Percentiles rank a stretch among this genome's conserved stretches.
phyloP scores from a whole-genome alignment of 164 flowering plant species.

The Echeveria elegans region DNA sequence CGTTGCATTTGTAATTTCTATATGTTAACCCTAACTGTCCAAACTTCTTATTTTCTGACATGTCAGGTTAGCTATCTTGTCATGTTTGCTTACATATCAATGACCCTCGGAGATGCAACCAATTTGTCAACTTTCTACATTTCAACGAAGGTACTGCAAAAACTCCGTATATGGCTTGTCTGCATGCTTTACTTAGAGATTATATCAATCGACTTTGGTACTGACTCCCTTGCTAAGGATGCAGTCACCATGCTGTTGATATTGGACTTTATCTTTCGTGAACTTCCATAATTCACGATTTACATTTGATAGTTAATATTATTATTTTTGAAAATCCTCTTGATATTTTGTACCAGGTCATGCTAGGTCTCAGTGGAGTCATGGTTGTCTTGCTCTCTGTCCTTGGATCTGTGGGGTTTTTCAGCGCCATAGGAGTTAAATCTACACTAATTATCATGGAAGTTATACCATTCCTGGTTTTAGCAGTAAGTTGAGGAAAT shows the following conservation, averaged over 20 bases:
- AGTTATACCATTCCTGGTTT: constrained; percentile 97
- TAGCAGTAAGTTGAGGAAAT: constrained; percentile 67
- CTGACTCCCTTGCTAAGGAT: too few relatives aligned
- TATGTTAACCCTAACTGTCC: not conserved
- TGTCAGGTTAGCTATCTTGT: constrained; percentile 96
- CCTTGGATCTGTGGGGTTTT: constrained; percentile 88
- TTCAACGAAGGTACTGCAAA: constrained; percentile 70
- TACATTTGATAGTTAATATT: not conserved
- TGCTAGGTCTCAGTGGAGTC: constrained; percentile 93
- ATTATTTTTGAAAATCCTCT: not conserved
- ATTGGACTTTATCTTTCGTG: too few relatives aligned
- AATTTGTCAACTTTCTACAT: constrained; percentile 58
- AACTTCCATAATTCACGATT: not conserved
- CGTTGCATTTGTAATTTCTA: not conserved
- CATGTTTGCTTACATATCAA: constrained; percentile 96
- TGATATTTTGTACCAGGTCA: constrained; percentile 41
- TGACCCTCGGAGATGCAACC: constrained; percentile 79
- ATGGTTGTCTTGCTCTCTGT: constrained; percentile 87
- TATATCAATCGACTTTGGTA: not conserved
- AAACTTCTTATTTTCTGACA: constrained; percentile 9
- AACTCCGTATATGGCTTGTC: not conserved
- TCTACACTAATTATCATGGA: constrained; percentile 97
- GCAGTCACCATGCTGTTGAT: too few relatives aligned
- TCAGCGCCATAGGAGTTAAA: constrained; percentile 95
- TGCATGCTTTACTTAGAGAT: not conserved